phyloP scores from a whole-genome alignment of 164 flowering plant species.

The Buxus sempervirens region DNA sequence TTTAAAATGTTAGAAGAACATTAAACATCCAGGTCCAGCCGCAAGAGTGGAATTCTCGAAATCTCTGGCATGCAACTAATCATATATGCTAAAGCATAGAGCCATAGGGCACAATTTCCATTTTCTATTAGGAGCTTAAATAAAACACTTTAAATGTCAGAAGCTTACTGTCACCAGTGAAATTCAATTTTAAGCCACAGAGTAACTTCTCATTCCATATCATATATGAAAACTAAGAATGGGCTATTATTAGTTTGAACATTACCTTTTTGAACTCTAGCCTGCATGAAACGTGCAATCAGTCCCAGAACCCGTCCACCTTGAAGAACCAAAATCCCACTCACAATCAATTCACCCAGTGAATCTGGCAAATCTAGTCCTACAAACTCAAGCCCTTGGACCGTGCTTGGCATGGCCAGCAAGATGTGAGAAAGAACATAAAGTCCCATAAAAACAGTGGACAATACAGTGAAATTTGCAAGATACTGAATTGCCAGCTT shows the following conservation, averaged over 20 bases:
- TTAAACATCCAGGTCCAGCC: background rate
- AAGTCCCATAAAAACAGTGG: constrained; percentile 57
- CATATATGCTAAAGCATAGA: background rate
- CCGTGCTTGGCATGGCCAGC: constrained; percentile 51
- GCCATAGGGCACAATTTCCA: background rate
- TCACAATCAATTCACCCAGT: constrained; percentile 79
- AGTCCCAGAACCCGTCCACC: constrained; percentile 59
- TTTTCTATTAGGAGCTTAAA: background rate
- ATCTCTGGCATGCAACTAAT: background rate
- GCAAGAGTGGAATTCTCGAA: background rate
- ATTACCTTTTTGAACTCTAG: constrained; percentile 76
- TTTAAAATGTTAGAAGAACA: background rate
- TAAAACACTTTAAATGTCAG: background rate
- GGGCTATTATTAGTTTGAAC: background rate
- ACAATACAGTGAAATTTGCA: constrained; percentile 69
- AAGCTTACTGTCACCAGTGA: background rate
- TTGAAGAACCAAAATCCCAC: constrained; percentile 78
- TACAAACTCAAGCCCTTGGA: constrained; percentile 90
- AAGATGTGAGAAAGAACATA: constrained; percentile 68
- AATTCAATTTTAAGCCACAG: background rate
- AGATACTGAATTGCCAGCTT: constrained; percentile 75
- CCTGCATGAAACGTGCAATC: constrained; percentile 84
- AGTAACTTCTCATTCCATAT: background rate
- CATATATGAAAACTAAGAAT: background rate
- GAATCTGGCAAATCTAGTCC: constrained; percentile 98